Conservation (phyloP, 257 asterid genomes). For the Ligustrum vulgare region DNA sequence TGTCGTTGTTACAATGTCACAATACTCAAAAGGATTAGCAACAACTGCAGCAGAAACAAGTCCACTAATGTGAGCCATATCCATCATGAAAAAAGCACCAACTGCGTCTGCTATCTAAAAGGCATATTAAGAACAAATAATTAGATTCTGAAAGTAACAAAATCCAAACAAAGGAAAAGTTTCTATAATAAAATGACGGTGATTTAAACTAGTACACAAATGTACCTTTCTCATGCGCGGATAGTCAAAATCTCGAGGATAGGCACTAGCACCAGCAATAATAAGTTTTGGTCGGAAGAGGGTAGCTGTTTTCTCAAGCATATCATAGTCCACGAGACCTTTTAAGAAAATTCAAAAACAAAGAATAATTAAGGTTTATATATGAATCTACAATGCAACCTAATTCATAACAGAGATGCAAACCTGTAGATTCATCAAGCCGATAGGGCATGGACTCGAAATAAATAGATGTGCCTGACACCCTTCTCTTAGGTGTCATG, state of each 20-base stretch:
- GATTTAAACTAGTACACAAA: not conserved
- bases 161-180: not conserved
- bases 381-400: not conserved
- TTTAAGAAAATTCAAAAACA: slow-evolving; percentile 15
- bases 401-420: not conserved
- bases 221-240: slow-evolving; percentile 84
- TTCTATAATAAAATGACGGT: too few relatives aligned
- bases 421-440: slow-evolving; percentile 90
- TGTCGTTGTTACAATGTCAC: slow-evolving; percentile 95
- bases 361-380: not conserved
- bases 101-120: slow-evolving; percentile 84
- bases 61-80: slow-evolving; percentile 97
- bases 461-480: slow-evolving; percentile 89
- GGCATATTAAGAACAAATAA: slow-evolving; percentile 1
- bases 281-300: slow-evolving; percentile 75
- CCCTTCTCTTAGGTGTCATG: slow-evolving; percentile 94
- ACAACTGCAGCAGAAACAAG: slow-evolving; percentile 94
- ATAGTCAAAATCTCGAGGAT: slow-evolving; percentile 91
- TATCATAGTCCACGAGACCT: slow-evolving; percentile 70
- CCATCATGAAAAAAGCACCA: slow-evolving; percentile 98
- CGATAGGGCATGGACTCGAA: slow-evolving; percentile 96
- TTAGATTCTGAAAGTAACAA: slow-evolving; percentile 16
- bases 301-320: slow-evolving; percentile 85
- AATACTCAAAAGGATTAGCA: slow-evolving; percentile 86
- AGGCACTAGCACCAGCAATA: slow-evolving; percentile 64